Conservation (phyloP, 257 asterid genomes). For the Schizonepeta tenuifolia region DNA sequence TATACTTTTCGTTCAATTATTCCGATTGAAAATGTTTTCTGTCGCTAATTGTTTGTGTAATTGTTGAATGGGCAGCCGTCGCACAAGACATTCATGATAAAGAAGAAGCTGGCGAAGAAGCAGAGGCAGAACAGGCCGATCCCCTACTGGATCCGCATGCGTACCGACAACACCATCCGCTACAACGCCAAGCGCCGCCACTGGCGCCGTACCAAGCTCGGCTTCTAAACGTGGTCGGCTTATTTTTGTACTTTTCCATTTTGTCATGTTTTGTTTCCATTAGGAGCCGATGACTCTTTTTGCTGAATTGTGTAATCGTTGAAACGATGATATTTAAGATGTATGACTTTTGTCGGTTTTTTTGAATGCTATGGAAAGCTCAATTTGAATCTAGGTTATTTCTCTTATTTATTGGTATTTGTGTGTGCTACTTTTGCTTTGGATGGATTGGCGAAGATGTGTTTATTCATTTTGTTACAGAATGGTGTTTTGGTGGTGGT, state of each 20-base stretch:
- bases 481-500: neutral
- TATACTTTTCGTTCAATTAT: neutral
- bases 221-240: conserved; percentile 47
- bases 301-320: neutral
- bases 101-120: conserved; percentile 94
- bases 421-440: neutral
- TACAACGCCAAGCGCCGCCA: conserved; percentile 95
- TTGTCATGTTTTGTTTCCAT: conserved; percentile 24
- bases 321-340: conserved; percentile 9
- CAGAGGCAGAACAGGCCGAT: conserved; percentile 91
- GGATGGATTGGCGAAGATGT: too few species aligned
- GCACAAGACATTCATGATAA: conserved; percentile 79
- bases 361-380: conserved; percentile 13
- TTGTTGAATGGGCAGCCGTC: conserved; percentile 60
- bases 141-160: conserved; percentile 85
- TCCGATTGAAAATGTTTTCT: neutral
- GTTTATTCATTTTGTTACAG: too few species aligned
- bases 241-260: neutral
- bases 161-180: conserved; percentile 87
- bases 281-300: conserved; percentile 23
- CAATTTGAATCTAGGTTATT: conserved; percentile 3
- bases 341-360: conserved; percentile 13
- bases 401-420: neutral
- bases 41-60: neutral
- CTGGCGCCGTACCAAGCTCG: conserved; percentile 99